Evolutionary conservation across 345 rosid genomes (phyloP), one percentile per base, ranked within the genome.

Genomic region (Brassica cretica): DNA sequence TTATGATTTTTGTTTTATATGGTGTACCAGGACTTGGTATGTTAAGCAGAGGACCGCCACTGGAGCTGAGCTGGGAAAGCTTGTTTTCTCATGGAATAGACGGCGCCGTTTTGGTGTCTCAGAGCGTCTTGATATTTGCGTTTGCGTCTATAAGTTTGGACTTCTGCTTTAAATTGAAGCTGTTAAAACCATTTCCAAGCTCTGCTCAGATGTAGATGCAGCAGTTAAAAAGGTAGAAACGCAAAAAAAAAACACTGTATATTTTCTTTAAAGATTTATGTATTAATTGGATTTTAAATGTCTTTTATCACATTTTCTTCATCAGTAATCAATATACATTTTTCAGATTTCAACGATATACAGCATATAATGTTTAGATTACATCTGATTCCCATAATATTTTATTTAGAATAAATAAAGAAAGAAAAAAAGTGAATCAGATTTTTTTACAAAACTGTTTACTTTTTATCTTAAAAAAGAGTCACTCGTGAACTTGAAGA

Each of bases 21-120:
- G 6, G 77, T 49, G 60, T 24, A 63, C 78, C 80, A 94, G 97
- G 98, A 61, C 95, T 92, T 61, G 91, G 83, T 41, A 84, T 76
- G 67, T 72, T 94, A 58, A 85, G 80, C 7, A 86, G 82, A 74
- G 91, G 95, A 46, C 85, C 88, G 10, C 91, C 95, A 59, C 77
- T 92, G 80, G 95, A 89, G 73, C 64, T 81, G 71, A 81, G 78
- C 81, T 77, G 71, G 78, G 81, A 77, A 68, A 81, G 78, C 75
- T 72, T 73, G 56, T 19, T n/a, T 14, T 73, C 81, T 30, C 84
- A 81, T 77, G 84, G 81, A 3, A 62, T 72, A 14, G 81, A 77
- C 75, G 78, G 78, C 62, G 78, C 81, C 77, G 75, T 77, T 68
- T 64, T 62, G 3, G 78, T 81, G 56, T 81, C 84, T 8, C 84